Percentiles rank a stretch among this genome's conserved stretches.
These are phyloP conservation scores for Xylaria scruposa DNA, from an alignment of 495 filamentous ascomycete species.

Conservation along the genomic window DNA sequence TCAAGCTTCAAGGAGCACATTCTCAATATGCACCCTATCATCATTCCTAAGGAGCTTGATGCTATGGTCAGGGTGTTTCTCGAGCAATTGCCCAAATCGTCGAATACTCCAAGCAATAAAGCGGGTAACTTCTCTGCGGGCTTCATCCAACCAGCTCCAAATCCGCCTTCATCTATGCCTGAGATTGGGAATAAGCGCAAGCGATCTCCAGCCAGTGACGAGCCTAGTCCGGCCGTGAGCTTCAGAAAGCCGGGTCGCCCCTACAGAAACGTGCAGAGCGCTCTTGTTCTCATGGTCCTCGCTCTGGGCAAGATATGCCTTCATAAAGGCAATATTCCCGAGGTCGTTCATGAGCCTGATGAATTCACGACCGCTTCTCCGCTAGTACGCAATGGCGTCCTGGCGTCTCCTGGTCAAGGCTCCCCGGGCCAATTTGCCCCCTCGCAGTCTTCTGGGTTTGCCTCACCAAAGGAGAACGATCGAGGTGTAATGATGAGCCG, in stretches of 20 bases:
- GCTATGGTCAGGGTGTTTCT: conserved; percentile 59
- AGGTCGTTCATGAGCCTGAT: conserved; percentile 60
- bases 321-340: conserved; percentile 65
- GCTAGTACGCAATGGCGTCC: conserved; percentile 53
- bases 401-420: conserved; percentile 56
- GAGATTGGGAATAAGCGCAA: conserved; percentile 66
- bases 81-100: conserved; percentile 46
- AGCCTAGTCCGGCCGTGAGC: conserved; percentile 40
- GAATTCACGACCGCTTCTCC: conserved; percentile 51
- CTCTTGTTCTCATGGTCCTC: conserved; percentile 80
- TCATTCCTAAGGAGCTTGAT: conserved; percentile 59
- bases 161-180: conserved; percentile 36
- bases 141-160: conserved; percentile 37
- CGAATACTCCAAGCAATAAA: conserved; percentile 32
- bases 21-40: conserved; percentile 88
- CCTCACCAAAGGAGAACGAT: conserved; percentile 59
- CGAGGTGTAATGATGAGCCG: conserved; percentile 47
- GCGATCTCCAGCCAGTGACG: conserved; percentile 53
- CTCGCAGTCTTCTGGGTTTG: conserved; percentile 48
- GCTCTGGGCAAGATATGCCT: conserved; percentile 86
- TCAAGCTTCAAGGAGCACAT: conserved; percentile 79
- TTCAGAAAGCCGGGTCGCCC: conserved; percentile 52
- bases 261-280: conserved; percentile 69
- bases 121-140: conserved; percentile 28
- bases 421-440: conserved; percentile 51